Percentiles rank a stretch among this genome's conserved stretches.
Evolutionary conservation across 2,329 filamentous ascomycete species (phyloP).

Genomic region (Bipolaris bicolor): DNA sequence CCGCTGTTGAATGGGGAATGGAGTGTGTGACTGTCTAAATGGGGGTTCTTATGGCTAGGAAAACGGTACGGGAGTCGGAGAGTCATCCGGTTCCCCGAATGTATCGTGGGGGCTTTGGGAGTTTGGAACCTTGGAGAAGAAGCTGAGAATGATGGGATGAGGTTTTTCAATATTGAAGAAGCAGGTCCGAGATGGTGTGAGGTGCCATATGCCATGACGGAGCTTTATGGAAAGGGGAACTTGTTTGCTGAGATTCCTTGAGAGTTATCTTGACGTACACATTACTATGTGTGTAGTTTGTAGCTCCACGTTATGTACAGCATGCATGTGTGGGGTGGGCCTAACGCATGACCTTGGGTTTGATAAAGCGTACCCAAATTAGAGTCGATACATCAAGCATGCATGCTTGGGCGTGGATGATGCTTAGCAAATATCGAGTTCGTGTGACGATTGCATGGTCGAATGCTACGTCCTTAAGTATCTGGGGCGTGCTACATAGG

Average conservation of each 20-base stretch:
- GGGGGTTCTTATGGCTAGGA: too few species aligned
- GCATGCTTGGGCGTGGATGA: not conserved
- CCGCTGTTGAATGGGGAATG: too few species aligned
- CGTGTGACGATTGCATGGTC: not conserved
- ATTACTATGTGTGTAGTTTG: not conserved
- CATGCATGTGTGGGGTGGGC: not conserved
- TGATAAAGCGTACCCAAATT: not conserved
- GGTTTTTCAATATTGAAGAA: too few species aligned
- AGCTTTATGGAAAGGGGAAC: not conserved
- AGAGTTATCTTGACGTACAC: not conserved
- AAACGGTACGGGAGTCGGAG: too few species aligned
- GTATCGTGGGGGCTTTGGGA: too few species aligned
- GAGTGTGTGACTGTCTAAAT: too few species aligned
- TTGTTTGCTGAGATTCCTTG: not conserved
- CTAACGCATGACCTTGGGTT: not conserved
- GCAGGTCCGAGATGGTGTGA: too few species aligned
- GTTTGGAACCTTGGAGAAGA: rapidly evolving
- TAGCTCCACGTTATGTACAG: too few species aligned
- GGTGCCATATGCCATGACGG: too few species aligned
- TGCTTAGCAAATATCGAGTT: not conserved
- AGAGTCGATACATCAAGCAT: not conserved
- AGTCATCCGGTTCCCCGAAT: too few species aligned
- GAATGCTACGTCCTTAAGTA: not conserved
- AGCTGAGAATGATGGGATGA: too few species aligned
- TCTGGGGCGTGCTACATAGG: not conserved